Evolutionary conservation across 805 yeast species (phyloP), one percentile per base, ranked within the genome.

Genomic region (Sporopachydermia lactativora): DNA sequence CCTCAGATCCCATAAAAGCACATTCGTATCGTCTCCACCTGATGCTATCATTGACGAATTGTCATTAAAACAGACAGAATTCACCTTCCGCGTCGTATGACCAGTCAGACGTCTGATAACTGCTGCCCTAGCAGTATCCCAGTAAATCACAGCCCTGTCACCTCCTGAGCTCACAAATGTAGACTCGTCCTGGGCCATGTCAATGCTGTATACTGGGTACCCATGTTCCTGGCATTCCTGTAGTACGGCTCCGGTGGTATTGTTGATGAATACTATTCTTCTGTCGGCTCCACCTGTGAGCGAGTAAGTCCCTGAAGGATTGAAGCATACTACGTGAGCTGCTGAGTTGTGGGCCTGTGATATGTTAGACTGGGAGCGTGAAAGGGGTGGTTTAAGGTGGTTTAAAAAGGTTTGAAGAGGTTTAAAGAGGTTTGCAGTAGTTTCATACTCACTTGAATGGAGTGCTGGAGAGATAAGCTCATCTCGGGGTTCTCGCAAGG

Each of bases 401-500:
- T n/a, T n/a, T n/a, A n/a, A n/a, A n/a, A n/a, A n/a, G n/a, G n/a
- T n/a, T n/a, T n/a, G n/a, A n/a, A n/a, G n/a, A n/a, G n/a, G n/a
- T n/a, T n/a, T n/a, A n/a, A n/a, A n/a, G n/a, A n/a, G n/a, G n/a
- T n/a, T n/a, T n/a, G n/a, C n/a, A n/a, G n/a, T n/a, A n/a, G n/a
- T n/a, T n/a, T n/a, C n/a, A n/a, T n/a, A 24, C 31, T 8, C n/a
- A 24, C 31, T 24, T 24, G 31, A 24, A 24, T 24, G 31, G 8
- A 24, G n/a, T 24, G 31, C 31, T 24, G 31, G n/a, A 24, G 31
- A 24, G 31, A n/a, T n/a, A n/a, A n/a, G n/a, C n/a, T n/a, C n/a
- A n/a, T n/a, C n/a, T n/a, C n/a, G n/a, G n/a, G n/a, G n/a, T n/a
- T n/a, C n/a, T n/a, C n/a, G n/a, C n/a, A n/a, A n/a, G n/a, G n/a